These are phyloP conservation scores for Pistacia vera DNA, from an alignment of 345 rosid genomes.

Conservation along the genomic window DNA sequence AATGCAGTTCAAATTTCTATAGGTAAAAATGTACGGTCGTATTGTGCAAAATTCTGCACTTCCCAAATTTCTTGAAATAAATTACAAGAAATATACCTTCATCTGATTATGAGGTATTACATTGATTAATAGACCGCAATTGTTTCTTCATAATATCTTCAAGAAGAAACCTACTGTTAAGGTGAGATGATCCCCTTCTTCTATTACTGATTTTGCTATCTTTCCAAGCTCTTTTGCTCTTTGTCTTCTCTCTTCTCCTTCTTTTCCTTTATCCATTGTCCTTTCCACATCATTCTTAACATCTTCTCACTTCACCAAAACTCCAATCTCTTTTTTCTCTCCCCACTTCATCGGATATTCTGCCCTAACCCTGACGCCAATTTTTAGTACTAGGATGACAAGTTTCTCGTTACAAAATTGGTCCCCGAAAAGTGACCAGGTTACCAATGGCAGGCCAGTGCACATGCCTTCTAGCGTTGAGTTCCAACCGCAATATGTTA, in stretches of 20 bases:
- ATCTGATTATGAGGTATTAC: no score
- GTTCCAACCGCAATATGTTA: slow-evolving; percentile 22
- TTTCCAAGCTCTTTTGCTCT: slow-evolving; percentile 28
- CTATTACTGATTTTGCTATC: slow-evolving; percentile 20
- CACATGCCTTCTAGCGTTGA: slow-evolving; percentile 15
- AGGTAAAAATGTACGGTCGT: no score
- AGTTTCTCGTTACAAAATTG: slow-evolving; percentile 11
- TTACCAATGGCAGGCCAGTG: slow-evolving; percentile 10
- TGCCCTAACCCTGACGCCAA: background rate
- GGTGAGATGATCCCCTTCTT: slow-evolving; percentile 33
- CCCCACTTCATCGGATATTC: background rate
- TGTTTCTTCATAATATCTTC: slow-evolving; percentile 2
- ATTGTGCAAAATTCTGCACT: no score
- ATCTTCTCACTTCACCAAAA: slow-evolving; percentile 26
- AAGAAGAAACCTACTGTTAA: slow-evolving; percentile 7
- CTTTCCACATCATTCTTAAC: slow-evolving; percentile 15
- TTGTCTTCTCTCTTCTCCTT: slow-evolving; percentile 26
- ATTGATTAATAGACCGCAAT: no score
- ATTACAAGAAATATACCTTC: no score
- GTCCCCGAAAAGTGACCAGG: slow-evolving; percentile 10
- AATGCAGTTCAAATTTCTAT: no score
- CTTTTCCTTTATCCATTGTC: slow-evolving; percentile 19
- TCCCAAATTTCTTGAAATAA: no score
- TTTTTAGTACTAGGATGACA: background rate
- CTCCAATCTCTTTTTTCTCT: slow-evolving; percentile 1